These are phyloP conservation scores for Tripterygium wilfordii DNA, from an alignment of 177 flowering plant genomes.

Conservation along the genomic window DNA sequence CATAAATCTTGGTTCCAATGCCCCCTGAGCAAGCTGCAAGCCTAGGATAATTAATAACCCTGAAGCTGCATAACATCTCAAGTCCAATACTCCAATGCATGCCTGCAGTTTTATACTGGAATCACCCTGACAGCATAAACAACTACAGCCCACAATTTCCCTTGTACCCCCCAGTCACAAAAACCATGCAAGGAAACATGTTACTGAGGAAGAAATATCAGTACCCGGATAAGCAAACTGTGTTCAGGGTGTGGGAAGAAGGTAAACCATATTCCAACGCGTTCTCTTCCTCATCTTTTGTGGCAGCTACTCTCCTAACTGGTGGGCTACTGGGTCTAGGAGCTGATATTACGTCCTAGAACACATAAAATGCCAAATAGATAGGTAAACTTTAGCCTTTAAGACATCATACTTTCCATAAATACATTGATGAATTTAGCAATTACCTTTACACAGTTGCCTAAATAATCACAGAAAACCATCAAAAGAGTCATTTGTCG, in stretches of 20 bases:
- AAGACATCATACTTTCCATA: background rate
- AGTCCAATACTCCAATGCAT: too few species aligned
- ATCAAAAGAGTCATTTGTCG: conserved; percentile 94
- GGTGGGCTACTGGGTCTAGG: conserved; percentile 91
- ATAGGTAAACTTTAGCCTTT: background rate
- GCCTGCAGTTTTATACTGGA: too few species aligned
- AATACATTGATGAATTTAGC: too few species aligned
- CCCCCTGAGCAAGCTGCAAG: too few species aligned
- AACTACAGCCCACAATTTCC: background rate
- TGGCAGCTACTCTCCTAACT: conserved; percentile 76
- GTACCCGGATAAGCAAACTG: conserved; percentile 95
- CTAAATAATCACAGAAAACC: conserved; percentile 92
- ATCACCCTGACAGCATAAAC: too few species aligned
- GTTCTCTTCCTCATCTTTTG: conserved; percentile 89
- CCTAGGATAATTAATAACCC: too few species aligned
- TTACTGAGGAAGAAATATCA: background rate
- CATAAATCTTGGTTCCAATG: too few species aligned
- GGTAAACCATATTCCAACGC: conserved; percentile 97
- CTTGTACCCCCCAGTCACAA: background rate
- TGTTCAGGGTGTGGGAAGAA: conserved; percentile 96
- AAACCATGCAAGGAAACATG: background rate
- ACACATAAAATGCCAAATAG: conserved; percentile 4
- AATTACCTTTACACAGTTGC: conserved; percentile 78
- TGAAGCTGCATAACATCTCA: too few species aligned
- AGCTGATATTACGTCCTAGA: conserved; percentile 86